Evolutionary conservation across 306 rosid species (phyloP).

Genomic region (Neltuma alba): DNA sequence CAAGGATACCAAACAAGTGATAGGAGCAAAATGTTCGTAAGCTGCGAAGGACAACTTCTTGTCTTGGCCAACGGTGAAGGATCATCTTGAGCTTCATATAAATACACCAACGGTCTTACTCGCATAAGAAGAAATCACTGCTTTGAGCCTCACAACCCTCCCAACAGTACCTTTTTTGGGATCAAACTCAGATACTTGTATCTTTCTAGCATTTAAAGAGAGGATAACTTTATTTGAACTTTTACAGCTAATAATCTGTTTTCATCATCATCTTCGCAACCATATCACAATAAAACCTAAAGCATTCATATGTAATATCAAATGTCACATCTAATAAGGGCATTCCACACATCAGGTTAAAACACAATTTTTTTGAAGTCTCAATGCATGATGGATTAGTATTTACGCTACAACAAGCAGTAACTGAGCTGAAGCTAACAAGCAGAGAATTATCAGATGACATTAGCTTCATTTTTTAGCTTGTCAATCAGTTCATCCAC

Average conservation of each 20-base stretch:
- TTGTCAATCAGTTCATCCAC: conserved; percentile 91
- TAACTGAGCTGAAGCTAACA: not conserved
- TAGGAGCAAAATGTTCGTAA: no score
- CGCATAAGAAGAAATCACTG: not conserved
- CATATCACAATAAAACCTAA: not conserved
- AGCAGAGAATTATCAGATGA: conserved; percentile 32
- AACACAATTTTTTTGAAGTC: not conserved
- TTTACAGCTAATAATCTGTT: not conserved
- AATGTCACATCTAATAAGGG: not conserved
- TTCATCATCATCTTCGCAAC: not conserved
- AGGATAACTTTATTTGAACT: no score
- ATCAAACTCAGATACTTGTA: not conserved
- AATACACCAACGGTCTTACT: no score
- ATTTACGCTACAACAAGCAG: not conserved
- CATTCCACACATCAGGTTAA: not conserved
- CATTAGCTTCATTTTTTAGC: conserved; percentile 81
- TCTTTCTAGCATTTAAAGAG: not conserved
- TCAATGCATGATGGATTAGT: not conserved
- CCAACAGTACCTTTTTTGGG: not conserved
- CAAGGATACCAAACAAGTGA: no score
- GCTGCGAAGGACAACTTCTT: no score
- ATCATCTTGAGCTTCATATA: no score
- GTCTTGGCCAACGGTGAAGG: no score
- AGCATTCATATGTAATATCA: not conserved
- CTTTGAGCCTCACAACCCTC: not conserved